Evolutionary conservation across 192 early-diverging fungal genomes (phyloP).

Genomic region (Entomortierella lignicola): DNA sequence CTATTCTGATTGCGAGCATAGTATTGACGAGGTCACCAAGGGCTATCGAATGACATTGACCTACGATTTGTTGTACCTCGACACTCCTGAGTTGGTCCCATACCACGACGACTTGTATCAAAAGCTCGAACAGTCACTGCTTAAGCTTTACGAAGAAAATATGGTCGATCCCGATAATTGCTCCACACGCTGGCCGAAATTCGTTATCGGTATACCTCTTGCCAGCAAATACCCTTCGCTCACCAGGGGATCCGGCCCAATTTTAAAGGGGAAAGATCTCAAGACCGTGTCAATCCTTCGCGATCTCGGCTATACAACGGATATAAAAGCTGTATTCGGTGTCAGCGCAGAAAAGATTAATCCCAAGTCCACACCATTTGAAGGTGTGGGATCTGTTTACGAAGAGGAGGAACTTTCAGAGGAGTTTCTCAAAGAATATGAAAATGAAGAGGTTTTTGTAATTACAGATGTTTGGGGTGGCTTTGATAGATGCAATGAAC

Average conservation of each 20-base stretch:
- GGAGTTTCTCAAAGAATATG: no score
- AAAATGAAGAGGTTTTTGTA: no score
- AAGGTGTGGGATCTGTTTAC: no score
- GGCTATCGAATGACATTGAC: constrained; percentile 9
- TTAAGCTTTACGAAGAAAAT: not conserved
- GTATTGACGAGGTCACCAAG: constrained; percentile 15
- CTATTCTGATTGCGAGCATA: constrained; percentile 17
- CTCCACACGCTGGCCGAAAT: not conserved
- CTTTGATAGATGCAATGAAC: no score
- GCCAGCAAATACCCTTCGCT: constrained; percentile 9
- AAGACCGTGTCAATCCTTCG: constrained; percentile 3
- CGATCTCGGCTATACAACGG: not conserved
- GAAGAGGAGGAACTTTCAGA: no score
- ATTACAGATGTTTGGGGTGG: no score
- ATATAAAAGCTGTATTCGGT: constrained; percentile 3
- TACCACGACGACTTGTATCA: constrained; percentile 4
- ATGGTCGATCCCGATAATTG: not conserved
- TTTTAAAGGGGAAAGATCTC: constrained; percentile 8
- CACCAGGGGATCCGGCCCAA: not conserved
- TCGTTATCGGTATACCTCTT: constrained; percentile 6
- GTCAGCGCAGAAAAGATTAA: no score
- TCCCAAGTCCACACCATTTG: no score
- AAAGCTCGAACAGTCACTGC: not conserved
- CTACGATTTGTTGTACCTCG: constrained; percentile 10
- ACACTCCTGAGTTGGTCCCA: not conserved